Evolutionary conservation across 305 asterid species (phyloP), one percentile per base, ranked within the genome.

Genomic region (Ajuga reptans): DNA sequence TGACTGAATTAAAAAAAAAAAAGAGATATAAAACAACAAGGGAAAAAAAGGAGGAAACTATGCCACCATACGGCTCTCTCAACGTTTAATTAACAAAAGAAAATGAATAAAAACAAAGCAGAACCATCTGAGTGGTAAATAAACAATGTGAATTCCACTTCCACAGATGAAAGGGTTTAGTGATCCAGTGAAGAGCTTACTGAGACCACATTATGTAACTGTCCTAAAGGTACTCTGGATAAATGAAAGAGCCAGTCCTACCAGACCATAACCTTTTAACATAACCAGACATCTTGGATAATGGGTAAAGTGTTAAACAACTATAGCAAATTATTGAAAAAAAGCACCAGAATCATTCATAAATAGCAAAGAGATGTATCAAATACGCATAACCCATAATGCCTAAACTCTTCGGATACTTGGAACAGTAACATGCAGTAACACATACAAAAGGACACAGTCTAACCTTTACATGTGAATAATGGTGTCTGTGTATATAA

Each of bases 401-500:
- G 6, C 37, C 37, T 36, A 41, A 37, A 45, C 45, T 47, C 54
- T 41, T 29, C 3, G 6, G 47, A 59, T 0, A 2, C 11, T 46
- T 5, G 41, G 52, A 57, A 43, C 2, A 58, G 16, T 39, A 47
- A 42, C 11, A 46, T 49, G 68, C 65, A 16, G 17, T 18, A 45
- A 53, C 37, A 17, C 66, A 46, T 9, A 52, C 27, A 72, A 43
- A 54, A 59, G 69, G 65, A 68, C 4, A 42, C 53, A 68, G 43
- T 69, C 87, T 68, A 53, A 93, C 98, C 98, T 87, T 81, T 80
- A 71, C 94, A 91, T 29, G 95, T 90, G 80, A 87, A 89, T 64
- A 87, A 74, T 4, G 98, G 98, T 31, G 97, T 90, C 84, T 90
- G 98, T 14, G 98, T 92, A 75, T 74, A 86, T 59, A 92, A 84